phyloP scores from a whole-genome alignment of 1,139 yeast species.

The Magnusiomyces paraingens region DNA sequence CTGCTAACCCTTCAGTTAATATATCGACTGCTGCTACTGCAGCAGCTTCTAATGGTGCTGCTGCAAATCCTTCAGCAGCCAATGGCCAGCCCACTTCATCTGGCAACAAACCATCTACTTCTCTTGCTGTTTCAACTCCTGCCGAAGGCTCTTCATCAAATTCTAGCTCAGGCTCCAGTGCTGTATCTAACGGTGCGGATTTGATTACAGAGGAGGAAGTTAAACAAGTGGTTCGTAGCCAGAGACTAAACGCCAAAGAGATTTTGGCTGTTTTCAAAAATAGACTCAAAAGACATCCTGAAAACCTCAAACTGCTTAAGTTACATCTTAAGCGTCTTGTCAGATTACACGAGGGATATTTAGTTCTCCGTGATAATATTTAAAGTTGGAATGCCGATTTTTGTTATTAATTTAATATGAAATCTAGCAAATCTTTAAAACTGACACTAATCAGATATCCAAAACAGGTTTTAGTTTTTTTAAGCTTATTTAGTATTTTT shows the following conservation, averaged over 20 bases:
- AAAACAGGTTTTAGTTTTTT: too few species aligned
- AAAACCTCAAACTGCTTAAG: conserved; percentile 62
- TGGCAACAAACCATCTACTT: conserved; percentile 1
- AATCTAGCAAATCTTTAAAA: too few species aligned
- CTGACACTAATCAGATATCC: too few species aligned
- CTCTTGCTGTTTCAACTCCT: conserved; percentile 15
- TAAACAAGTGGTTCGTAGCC: conserved; percentile 52
- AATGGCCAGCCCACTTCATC: conserved; percentile 9
- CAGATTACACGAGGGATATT: conserved; percentile 56
- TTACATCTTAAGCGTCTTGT: conserved; percentile 63
- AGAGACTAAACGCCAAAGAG: conserved; percentile 60
- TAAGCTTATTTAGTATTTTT: too few species aligned
- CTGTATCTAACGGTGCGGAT: conserved; percentile 24
- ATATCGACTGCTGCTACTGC: conserved; percentile 19
- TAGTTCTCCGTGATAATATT: conserved; percentile 31
- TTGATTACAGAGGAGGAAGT: conserved; percentile 66
- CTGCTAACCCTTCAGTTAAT: neutral
- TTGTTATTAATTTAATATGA: too few species aligned
- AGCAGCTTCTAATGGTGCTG: conserved; percentile 37
- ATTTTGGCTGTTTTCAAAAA: conserved; percentile 55
- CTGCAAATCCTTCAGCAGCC: conserved; percentile 10
- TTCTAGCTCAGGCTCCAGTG: neutral
- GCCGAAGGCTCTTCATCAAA: neutral
- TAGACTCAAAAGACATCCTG: conserved; percentile 61
- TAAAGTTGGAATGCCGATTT: too few species aligned